phyloP scores from a whole-genome alignment of 805 yeast genomes.

The Saccharomycopsis sp. region DNA sequence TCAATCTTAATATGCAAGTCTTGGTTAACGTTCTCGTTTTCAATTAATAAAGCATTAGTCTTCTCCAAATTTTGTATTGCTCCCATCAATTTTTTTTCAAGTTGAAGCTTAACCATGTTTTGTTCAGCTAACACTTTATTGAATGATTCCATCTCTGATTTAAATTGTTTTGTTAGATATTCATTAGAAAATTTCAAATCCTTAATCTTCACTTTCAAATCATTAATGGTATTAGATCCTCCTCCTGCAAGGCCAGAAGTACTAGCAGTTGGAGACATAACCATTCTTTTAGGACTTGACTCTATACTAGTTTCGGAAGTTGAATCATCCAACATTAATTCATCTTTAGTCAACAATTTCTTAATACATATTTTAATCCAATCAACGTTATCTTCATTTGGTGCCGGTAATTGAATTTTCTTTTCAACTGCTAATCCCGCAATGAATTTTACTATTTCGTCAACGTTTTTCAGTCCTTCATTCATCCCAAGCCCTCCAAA shows the following conservation, averaged over 20 bases:
- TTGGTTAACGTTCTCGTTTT: slow-evolving; percentile 14
- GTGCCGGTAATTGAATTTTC: slow-evolving; percentile 19
- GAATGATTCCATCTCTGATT: slow-evolving; percentile 36
- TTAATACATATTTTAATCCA: slow-evolving; percentile 21
- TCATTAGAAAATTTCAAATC: slow-evolving; percentile 42
- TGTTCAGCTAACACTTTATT: slow-evolving; percentile 36
- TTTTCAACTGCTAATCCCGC: slow-evolving; percentile 19
- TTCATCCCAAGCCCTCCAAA: slow-evolving; percentile 11
- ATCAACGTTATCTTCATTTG: slow-evolving; percentile 8
- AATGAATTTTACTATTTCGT: slow-evolving; percentile 19
- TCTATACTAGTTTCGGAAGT: slow-evolving; percentile 15
- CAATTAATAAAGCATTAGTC: slow-evolving; percentile 16
- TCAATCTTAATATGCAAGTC: slow-evolving; percentile 13
- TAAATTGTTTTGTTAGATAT: slow-evolving; percentile 40
- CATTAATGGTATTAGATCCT: slow-evolving; percentile 21
- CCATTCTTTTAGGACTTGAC: not conserved
- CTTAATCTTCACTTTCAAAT: slow-evolving; percentile 38
- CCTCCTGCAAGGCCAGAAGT: too few relatives aligned
- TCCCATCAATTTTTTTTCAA: slow-evolving; percentile 31
- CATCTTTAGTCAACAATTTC: slow-evolving; percentile 7
- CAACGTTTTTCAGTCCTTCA: slow-evolving; percentile 19
- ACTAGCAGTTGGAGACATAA: slow-evolving; percentile 4
- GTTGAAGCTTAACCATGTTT: slow-evolving; percentile 30
- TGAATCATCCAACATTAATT: slow-evolving; percentile 3
- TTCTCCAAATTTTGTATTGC: slow-evolving; percentile 20